These are phyloP conservation scores for Metschnikowia lunata DNA, from an alignment of 805 yeast genomes.

Conservation along the genomic window DNA sequence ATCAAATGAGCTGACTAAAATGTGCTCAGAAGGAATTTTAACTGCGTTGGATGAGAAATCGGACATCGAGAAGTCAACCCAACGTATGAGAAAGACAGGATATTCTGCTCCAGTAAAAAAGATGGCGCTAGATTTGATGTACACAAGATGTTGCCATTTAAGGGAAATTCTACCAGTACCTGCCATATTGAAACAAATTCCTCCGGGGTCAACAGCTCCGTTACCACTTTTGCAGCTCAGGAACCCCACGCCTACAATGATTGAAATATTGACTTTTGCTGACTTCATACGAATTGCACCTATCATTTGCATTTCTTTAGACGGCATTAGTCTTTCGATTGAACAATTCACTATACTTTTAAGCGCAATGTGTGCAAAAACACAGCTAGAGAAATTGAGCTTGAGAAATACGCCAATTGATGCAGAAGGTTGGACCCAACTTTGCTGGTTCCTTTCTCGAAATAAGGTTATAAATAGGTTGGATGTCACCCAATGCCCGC, in stretches of 20 bases:
- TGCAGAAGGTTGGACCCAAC: conserved; percentile 67
- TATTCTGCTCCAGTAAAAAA: conserved; percentile 36
- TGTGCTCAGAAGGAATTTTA: conserved; percentile 1
- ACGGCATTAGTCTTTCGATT: conserved; percentile 68
- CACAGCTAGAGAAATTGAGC: conserved; percentile 65
- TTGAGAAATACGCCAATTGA: conserved; percentile 75
- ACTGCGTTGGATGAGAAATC: conserved; percentile 7
- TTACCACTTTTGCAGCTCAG: conserved; percentile 64
- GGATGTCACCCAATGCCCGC: conserved; percentile 69
- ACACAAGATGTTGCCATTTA: conserved; percentile 89
- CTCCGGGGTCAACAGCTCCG: conserved; percentile 73
- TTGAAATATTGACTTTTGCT: conserved; percentile 82
- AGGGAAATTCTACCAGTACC: conserved; percentile 91
- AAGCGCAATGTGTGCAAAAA: conserved; percentile 63
- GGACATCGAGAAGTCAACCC: conserved; percentile 14
- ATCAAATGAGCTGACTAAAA: not conserved
- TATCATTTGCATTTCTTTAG: conserved; percentile 66
- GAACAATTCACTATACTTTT: conserved; percentile 77
- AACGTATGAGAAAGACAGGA: conserved; percentile 4
- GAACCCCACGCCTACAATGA: conserved; percentile 86
- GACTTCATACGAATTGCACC: conserved; percentile 88
- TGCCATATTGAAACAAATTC: conserved; percentile 78
- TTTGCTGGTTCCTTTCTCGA: conserved; percentile 70
- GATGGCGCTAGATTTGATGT: conserved; percentile 64
- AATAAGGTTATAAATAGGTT: conserved; percentile 54